Conservation (phyloP, 805 yeast genomes). For the Myxozyma geophila region DNA sequence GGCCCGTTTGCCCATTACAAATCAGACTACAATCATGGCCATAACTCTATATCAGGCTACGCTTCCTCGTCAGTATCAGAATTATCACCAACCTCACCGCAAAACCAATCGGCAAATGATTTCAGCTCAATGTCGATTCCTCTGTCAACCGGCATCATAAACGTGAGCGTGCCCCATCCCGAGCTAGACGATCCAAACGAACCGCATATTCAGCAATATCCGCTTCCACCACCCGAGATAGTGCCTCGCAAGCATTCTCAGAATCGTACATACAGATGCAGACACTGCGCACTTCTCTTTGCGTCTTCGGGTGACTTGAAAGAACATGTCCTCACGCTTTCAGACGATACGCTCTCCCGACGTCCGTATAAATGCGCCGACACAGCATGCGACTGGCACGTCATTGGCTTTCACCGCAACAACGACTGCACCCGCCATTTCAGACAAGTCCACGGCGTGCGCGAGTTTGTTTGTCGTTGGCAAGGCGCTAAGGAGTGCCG, state of each 20-base stretch:
- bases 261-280: conserved; percentile 33
- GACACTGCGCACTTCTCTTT: conserved; percentile 26
- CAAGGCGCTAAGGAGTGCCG: conserved; percentile 30
- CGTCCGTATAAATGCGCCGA: conserved; percentile 33
- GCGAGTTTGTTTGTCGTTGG: conserved; percentile 33
- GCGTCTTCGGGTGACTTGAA: conserved; percentile 18
- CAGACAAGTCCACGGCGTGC: conserved; percentile 34
- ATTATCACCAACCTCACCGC: background rate
- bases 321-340: conserved; percentile 17
- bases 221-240: conserved; percentile 5
- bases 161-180: conserved; percentile 7
- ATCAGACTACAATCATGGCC: background rate
- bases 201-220: background rate
- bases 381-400: conserved; percentile 31
- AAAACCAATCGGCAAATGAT: background rate
- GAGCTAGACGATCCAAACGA: conserved; percentile 4
- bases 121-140: background rate
- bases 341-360: conserved; percentile 22
- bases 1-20: background rate
- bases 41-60: background rate
- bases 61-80: background rate
- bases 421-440: conserved; percentile 35
- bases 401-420: conserved; percentile 33
- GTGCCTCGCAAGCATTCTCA: conserved; percentile 23
- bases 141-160: conserved; percentile 1